phyloP scores from a whole-genome alignment of 768 basidiomycete species.

The Phaffia australis region DNA sequence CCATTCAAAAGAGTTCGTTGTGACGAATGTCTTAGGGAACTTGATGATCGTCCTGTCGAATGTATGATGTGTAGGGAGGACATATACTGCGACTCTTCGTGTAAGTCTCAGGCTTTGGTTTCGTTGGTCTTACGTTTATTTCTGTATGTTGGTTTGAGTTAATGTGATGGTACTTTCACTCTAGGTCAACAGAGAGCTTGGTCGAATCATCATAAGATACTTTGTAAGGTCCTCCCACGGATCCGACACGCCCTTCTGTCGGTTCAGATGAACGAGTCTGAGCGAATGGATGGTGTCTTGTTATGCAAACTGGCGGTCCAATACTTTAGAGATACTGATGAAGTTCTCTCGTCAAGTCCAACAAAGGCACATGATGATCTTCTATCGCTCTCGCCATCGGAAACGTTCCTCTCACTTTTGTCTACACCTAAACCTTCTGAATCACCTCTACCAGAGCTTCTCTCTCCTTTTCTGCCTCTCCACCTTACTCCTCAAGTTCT shows the following conservation, averaged over 20 bases:
- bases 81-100: slow-evolving; percentile 6
- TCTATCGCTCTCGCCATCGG: background rate
- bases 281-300: slow-evolving; percentile 10
- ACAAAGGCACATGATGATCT: background rate
- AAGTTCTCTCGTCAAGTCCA: background rate
- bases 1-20: slow-evolving; percentile 7
- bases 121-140: background rate
- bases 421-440: background rate
- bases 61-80: slow-evolving; percentile 16
- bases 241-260: slow-evolving; percentile 9
- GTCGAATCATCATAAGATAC: slow-evolving; percentile 14
- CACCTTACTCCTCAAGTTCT: background rate
- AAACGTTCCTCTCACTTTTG: slow-evolving; percentile 19
- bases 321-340: slow-evolving; percentile 6
- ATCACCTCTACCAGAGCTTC: slow-evolving; percentile 4
- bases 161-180: background rate
- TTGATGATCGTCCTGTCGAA: background rate
- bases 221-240: slow-evolving; percentile 4
- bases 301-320: slow-evolving; percentile 12
- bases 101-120: background rate
- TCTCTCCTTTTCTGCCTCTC: slow-evolving; percentile 8
- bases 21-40: slow-evolving; percentile 7
- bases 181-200: slow-evolving; percentile 14
- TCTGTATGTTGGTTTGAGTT: background rate
- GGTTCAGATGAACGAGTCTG: background rate